Conservation (phyloP, 371 early-diverging fungal genomes). For the Circinella umbellata region DNA sequence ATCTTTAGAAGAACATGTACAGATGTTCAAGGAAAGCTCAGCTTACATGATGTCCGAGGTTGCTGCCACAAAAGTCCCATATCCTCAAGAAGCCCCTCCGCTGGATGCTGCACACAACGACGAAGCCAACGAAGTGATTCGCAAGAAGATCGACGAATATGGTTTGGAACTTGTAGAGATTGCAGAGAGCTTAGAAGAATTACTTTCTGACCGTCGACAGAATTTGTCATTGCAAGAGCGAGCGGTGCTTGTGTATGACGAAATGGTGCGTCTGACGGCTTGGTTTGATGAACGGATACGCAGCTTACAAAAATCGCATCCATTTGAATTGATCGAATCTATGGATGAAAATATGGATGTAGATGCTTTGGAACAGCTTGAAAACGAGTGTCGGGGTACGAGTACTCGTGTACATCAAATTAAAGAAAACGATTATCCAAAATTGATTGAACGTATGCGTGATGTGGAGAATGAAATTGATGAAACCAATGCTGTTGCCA, state of each 20-base stretch:
- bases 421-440: slow-evolving; percentile 34
- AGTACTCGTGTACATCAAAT: slow-evolving; percentile 29
- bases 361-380: slow-evolving; percentile 31
- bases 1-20: slow-evolving; percentile 21
- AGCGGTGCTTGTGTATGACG: slow-evolving; percentile 42
- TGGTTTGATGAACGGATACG: slow-evolving; percentile 46
- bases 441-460: slow-evolving; percentile 28
- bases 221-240: slow-evolving; percentile 44
- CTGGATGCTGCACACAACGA: slow-evolving; percentile 22
- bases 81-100: slow-evolving; percentile 27
- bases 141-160: slow-evolving; percentile 22
- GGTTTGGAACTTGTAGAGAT: slow-evolving; percentile 29
- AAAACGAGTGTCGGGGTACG: slow-evolving; percentile 39
- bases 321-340: slow-evolving; percentile 30
- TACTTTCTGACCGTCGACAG: slow-evolving; percentile 40
- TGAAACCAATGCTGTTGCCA: slow-evolving; percentile 34
- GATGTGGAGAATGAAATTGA: slow-evolving; percentile 45
- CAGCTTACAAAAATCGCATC: slow-evolving; percentile 22
- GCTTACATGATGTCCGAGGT: slow-evolving; percentile 39
- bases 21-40: slow-evolving; percentile 41
- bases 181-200: slow-evolving; percentile 40
- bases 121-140: slow-evolving; percentile 23
- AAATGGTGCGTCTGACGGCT: slow-evolving; percentile 36
- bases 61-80: slow-evolving; percentile 30
- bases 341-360: slow-evolving; percentile 29